Evolutionary conservation across 805 yeast species (phyloP).

Genomic region (Saccharomycopsis microspora): DNA sequence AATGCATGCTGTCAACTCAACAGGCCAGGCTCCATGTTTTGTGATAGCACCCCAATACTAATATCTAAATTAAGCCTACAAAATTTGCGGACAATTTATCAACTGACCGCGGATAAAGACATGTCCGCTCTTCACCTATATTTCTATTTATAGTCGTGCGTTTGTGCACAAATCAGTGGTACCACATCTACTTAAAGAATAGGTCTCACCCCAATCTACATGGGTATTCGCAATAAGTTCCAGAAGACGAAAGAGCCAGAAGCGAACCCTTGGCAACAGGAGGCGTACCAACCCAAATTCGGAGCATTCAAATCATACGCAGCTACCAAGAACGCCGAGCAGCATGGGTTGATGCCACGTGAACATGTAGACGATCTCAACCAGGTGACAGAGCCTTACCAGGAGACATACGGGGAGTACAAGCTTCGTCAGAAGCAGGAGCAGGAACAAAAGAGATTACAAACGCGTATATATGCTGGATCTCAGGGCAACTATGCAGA

Average conservation of each 20-base stretch:
- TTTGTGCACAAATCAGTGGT: too few species aligned
- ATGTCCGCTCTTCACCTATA: too few species aligned
- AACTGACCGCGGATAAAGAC: too few species aligned
- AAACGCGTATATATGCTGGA: not conserved
- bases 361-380: constrained; percentile 1
- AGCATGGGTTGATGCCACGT: not conserved
- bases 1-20: too few species aligned
- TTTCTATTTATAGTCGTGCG: too few species aligned
- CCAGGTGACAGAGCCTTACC: constrained; percentile 2
- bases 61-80: too few species aligned
- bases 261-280: not conserved
- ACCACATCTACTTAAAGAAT: too few species aligned
- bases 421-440: constrained; percentile 8
- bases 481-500: constrained; percentile 5
- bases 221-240: constrained; percentile 5
- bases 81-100: too few species aligned
- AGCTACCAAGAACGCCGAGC: not conserved
- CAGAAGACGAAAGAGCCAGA: constrained; percentile 4
- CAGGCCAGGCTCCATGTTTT: too few species aligned
- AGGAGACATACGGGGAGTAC: constrained; percentile 14
- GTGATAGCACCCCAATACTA: too few species aligned
- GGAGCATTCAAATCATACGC: constrained; percentile 10
- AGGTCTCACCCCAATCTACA: not conserved
- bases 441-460: not conserved
- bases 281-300: constrained; percentile 4